Evolutionary conservation across 768 basidiomycete genomes (phyloP).

Genomic region (Galerina marginata): DNA sequence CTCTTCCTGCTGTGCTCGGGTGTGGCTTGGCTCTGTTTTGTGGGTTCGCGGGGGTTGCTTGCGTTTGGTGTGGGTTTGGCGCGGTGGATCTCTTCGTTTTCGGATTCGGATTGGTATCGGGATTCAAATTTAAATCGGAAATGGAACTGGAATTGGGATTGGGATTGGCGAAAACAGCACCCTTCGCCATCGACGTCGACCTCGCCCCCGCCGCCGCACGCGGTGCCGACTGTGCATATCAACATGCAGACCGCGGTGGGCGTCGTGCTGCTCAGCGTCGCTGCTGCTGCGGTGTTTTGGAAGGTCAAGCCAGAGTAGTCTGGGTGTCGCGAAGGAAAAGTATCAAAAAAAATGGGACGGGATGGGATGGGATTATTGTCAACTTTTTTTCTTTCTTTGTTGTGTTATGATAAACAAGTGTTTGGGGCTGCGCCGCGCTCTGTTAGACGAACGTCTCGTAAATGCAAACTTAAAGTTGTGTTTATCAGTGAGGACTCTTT

Average conservation of each 20-base stretch:
- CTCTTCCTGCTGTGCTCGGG: neutral
- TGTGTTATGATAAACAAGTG: no score
- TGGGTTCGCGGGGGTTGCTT: neutral
- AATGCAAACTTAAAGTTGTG: no score
- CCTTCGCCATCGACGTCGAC: slow-evolving; percentile 2
- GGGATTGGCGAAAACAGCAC: neutral
- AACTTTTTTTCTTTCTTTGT: no score
- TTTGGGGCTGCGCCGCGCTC: no score
- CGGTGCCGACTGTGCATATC: slow-evolving; percentile 14
- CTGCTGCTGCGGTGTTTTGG: slow-evolving; percentile 77
- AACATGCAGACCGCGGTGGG: slow-evolving; percentile 65
- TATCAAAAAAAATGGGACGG: no score
- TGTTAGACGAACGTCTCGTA: no score
- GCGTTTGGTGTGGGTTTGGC: neutral
- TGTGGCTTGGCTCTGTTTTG: neutral
- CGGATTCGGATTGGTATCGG: neutral
- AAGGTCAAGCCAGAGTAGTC: slow-evolving; percentile 54
- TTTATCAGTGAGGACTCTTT: no score
- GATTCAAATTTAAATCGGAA: no score
- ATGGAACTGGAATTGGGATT: neutral
- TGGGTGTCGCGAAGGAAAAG: no score
- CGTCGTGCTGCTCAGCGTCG: slow-evolving; percentile 67
- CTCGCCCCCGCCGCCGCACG: slow-evolving; percentile 1
- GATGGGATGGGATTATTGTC: no score
- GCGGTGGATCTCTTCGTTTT: neutral